phyloP scores from a whole-genome alignment of 805 yeast species.

The Metschnikowia amazonensis region DNA sequence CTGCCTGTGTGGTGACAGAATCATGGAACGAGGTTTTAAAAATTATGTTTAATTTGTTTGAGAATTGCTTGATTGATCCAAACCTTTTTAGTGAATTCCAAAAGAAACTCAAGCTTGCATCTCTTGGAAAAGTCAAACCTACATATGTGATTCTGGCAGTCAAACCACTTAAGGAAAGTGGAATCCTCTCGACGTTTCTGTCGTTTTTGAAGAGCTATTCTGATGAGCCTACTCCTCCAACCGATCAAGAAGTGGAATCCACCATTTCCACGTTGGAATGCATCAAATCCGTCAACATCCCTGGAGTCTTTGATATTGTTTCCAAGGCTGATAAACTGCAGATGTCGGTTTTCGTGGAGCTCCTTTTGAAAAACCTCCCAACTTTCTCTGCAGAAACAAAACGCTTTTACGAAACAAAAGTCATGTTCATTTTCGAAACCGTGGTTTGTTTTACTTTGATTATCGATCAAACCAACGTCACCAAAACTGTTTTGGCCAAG shows the following conservation, averaged over 20 bases:
- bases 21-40: conserved; percentile 62
- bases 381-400: conserved; percentile 25
- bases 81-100: conserved; percentile 61
- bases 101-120: conserved; percentile 46
- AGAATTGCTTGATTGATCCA: conserved; percentile 68
- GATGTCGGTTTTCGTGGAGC: conserved; percentile 33
- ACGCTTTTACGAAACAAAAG: conserved; percentile 44
- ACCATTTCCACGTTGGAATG: conserved; percentile 83
- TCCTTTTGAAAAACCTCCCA: conserved; percentile 30
- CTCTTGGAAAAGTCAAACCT: conserved; percentile 61
- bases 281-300: conserved; percentile 62
- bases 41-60: conserved; percentile 61
- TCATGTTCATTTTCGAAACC: conserved; percentile 47
- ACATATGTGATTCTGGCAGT: conserved; percentile 60
- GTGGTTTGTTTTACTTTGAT: conserved; percentile 34
- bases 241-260: conserved; percentile 86
- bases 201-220: conserved; percentile 84
- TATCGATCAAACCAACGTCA: conserved; percentile 24
- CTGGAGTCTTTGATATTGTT: conserved; percentile 51
- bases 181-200: conserved; percentile 86
- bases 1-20: conserved; percentile 45
- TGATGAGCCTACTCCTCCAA: conserved; percentile 87
- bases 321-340: conserved; percentile 35
- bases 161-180: conserved; percentile 64
- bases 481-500: conserved; percentile 16